These are phyloP conservation scores for Xylaria flabelliformis DNA, from an alignment of 495 filamentous ascomycete genomes.

Conservation along the genomic window DNA sequence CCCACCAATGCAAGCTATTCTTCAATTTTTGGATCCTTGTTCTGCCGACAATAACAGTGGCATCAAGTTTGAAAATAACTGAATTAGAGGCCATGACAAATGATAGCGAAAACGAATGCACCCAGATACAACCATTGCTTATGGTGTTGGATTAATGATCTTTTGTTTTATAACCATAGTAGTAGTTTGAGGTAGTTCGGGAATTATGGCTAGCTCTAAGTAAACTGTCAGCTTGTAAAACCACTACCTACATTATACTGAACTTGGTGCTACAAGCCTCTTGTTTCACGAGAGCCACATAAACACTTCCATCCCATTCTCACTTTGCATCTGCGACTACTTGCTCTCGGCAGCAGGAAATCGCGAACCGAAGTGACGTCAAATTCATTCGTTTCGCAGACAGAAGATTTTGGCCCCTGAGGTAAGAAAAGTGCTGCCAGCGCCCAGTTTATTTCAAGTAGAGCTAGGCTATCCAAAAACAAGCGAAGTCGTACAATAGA, in stretches of 20 bases:
- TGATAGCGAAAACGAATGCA: neutral
- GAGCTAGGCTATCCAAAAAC: slow-evolving; percentile 36
- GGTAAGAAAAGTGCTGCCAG: slow-evolving; percentile 32
- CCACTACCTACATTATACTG: neutral
- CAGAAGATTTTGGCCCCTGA: slow-evolving; percentile 22
- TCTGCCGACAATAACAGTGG: neutral
- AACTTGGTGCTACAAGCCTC: neutral
- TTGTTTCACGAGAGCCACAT: neutral
- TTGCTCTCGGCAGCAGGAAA: neutral
- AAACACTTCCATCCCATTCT: neutral
- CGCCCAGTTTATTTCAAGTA: slow-evolving; percentile 38
- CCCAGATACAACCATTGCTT: neutral
- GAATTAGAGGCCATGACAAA: too few relatives aligned
- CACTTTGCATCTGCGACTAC: slow-evolving; percentile 2
- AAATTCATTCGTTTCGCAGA: neutral
- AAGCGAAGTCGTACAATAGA: neutral
- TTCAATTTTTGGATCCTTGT: neutral
- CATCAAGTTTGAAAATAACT: neutral
- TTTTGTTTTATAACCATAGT: neutral
- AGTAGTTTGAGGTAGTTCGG: neutral
- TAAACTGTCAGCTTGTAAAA: neutral
- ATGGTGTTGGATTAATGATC: neutral
- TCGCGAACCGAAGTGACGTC: neutral
- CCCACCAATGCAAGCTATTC: neutral
- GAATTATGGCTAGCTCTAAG: neutral